Base-by-base conservation (phyloP, 371 early-diverging fungal genomes). In the Haplosporangium sp. region DNA sequence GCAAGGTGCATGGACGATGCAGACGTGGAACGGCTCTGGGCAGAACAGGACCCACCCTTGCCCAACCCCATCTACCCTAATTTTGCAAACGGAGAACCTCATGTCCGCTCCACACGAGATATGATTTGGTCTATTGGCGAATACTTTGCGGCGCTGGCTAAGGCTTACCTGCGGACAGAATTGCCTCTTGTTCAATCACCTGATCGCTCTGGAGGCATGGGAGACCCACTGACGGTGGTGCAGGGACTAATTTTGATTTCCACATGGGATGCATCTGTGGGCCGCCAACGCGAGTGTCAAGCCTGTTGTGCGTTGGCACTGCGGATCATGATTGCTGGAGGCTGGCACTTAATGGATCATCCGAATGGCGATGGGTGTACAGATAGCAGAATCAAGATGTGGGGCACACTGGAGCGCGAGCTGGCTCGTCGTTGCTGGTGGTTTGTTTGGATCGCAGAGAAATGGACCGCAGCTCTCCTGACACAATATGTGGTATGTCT, bases 351-450 rank as follows among this genome's bases (percentile, higher is more conserved):
- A 41, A 79, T 79, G 80, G 80, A 79, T 40, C 73, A 79, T 36
- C 80, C 80, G 6, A 73, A 62, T 52, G 80, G 80, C 10, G 80
- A 79, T 37, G 80, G 80, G 18, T 79, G 80, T 45, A 79, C 80
- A 13, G 80, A 79, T 29, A 73, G 73, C 56, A 72, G 69, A 43
- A 79, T 79, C 59, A 79, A 66, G 57, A 69, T 68, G 66, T 79
- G 80, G 80, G 80, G 80, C 12, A 79, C 80, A 14, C 53, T 79
- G 46, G 80, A 79, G 38, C 73, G 80, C 55, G 80, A 79, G 73
- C 69, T 79, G 68, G 80, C 80, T 65, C 80, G 80, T 41, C 80
- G 80, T 58, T 79, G 80, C 47, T 79, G 80, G 80, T 79, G 80
- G 80, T 53, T 63, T 14, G 58, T 79, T 38, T 79, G 80, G 80